These are phyloP conservation scores for Coriolopsis trogii DNA, from an alignment of 1,284 basidiomycete species.

Conservation along the genomic window DNA sequence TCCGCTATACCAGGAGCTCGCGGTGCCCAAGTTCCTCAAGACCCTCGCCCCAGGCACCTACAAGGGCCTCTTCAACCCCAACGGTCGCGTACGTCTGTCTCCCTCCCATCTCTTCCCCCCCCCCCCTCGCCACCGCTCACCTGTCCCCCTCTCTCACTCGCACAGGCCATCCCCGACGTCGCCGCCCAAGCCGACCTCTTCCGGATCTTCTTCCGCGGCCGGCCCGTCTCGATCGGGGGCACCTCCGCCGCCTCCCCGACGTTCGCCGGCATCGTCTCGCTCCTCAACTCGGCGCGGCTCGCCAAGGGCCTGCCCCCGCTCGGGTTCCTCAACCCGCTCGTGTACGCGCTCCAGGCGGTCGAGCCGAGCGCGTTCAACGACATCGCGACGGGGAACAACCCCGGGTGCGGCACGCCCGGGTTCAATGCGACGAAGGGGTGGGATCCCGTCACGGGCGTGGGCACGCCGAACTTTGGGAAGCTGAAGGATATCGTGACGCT, in stretches of 20 bases:
- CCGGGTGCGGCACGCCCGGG: slow-evolving; percentile 33
- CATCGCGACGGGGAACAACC: slow-evolving; percentile 40
- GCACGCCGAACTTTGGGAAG: slow-evolving; percentile 37
- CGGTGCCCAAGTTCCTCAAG: slow-evolving; percentile 45
- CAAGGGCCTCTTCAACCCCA: slow-evolving; percentile 62
- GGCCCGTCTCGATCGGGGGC: slow-evolving; percentile 42
- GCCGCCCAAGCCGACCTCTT: slow-evolving; percentile 42
- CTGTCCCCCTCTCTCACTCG: not conserved
- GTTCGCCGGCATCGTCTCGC: slow-evolving; percentile 50
- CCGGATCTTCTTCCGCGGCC: slow-evolving; percentile 33
- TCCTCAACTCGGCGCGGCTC: slow-evolving; percentile 60
- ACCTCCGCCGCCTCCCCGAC: slow-evolving; percentile 59
- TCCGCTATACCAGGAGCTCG: slow-evolving; percentile 55
- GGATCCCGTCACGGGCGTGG: slow-evolving; percentile 42
- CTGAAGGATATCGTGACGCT: slow-evolving; percentile 26
- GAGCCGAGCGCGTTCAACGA: slow-evolving; percentile 45
- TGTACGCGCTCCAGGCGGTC: slow-evolving; percentile 36
- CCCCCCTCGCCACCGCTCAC: not conserved
- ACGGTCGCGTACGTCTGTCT: slow-evolving; percentile 25
- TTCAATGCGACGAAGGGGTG: slow-evolving; percentile 38
- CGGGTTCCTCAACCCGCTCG: slow-evolving; percentile 54
- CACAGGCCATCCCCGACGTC: slow-evolving; percentile 42
- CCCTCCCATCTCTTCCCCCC: not conserved
- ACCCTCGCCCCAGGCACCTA: slow-evolving; percentile 50
- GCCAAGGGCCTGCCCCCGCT: slow-evolving; percentile 42